Percentiles rank a stretch among this genome's conserved stretches.
Conservation (phyloP, 2,329 filamentous ascomycete genomes). For the Ophiostoma sp. region DNA sequence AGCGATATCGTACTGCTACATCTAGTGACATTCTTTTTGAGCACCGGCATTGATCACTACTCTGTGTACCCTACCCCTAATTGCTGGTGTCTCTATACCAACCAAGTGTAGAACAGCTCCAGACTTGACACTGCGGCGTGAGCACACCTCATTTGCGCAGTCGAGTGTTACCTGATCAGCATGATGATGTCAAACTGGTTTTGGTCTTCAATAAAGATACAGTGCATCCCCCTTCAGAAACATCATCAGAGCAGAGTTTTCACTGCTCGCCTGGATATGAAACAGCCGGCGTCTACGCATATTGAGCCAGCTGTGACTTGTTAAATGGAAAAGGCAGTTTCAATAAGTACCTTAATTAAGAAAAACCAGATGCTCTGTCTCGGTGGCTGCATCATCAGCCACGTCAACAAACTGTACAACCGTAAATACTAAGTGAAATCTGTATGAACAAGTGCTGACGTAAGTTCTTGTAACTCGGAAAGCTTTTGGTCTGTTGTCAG, state of each 20-base stretch:
- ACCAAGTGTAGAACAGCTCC: background rate
- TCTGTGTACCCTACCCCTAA: background rate
- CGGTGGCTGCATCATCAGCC: no score
- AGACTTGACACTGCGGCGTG: background rate
- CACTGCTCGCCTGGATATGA: constrained; percentile 1
- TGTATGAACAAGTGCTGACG: no score
- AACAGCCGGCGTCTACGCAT: background rate
- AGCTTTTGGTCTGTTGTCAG: no score
- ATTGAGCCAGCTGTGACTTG: background rate
- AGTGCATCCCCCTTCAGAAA: background rate
- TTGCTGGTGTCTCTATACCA: background rate
- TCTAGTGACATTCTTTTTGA: background rate
- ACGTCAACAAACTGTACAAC: no score
- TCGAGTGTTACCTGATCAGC: constrained; percentile 4
- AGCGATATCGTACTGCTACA: background rate
- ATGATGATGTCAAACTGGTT: background rate
- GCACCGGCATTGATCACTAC: no score
- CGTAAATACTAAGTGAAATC: no score
- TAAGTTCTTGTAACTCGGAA: no score
- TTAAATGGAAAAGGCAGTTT: background rate
- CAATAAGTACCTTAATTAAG: no score
- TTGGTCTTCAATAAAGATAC: background rate
- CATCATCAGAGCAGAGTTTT: background rate
- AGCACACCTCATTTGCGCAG: background rate
- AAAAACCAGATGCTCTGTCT: no score